Percentiles rank a stretch among this genome's conserved stretches.
Conservation (phyloP, 768 basidiomycete species). For the Lactifluus pinguis region DNA sequence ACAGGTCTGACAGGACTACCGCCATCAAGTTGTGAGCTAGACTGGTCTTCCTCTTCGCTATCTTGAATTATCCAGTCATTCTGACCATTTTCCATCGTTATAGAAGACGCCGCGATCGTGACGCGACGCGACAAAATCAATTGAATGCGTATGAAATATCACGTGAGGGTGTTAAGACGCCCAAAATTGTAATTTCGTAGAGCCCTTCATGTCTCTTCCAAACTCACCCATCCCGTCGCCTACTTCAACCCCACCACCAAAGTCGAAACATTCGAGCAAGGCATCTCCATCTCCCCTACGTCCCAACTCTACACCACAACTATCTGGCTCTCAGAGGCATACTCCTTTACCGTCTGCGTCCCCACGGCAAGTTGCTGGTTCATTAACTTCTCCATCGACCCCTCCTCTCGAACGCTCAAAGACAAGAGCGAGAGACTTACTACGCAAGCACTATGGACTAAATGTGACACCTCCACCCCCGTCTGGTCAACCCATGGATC, state of each 20-base stretch:
- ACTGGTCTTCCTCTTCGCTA: conserved; percentile 19
- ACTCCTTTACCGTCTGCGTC: neutral
- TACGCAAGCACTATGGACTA: conserved; percentile 83
- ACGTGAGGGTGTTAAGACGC: neutral
- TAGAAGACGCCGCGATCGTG: neutral
- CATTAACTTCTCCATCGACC: neutral
- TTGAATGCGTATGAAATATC: neutral
- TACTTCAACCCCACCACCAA: conserved; percentile 10
- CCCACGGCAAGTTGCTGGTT: neutral
- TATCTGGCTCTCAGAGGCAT: neutral
- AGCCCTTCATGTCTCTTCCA: conserved; percentile 6
- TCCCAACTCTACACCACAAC: conserved; percentile 8
- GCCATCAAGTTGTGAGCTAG: neutral
- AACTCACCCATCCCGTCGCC: neutral
- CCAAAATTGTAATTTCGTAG: no score
- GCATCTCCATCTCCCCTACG: conserved; percentile 13
- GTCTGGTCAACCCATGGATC: conserved; percentile 49
- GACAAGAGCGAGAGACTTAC: conserved; percentile 56
- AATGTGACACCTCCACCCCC: conserved; percentile 66
- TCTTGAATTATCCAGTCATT: conserved; percentile 17
- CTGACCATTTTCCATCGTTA: neutral
- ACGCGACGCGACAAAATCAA: no score
- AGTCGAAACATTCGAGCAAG: conserved; percentile 9
- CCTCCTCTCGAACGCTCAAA: conserved; percentile 21
- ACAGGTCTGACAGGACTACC: neutral